A percentile compares a stretch with the other conserved stretches of the same genome.
These are phyloP conservation scores for Colletotrichum lini DNA, from an alignment of 2,329 filamentous ascomycete genomes.

Conservation along the genomic window DNA sequence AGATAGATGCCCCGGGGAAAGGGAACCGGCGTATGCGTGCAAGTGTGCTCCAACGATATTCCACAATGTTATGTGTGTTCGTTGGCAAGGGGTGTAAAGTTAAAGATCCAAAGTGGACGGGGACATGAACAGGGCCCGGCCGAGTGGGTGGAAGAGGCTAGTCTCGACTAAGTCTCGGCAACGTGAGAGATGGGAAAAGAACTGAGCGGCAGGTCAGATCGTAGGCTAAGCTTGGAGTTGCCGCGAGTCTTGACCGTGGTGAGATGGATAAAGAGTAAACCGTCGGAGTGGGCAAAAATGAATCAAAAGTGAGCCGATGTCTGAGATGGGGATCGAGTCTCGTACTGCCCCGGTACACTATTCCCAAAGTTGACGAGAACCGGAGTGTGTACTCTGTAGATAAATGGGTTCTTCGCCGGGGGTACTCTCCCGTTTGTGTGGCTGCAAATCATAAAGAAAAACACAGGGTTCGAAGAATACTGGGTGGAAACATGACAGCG, in stretches of 20 bases:
- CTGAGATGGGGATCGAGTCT: conserved; percentile 2
- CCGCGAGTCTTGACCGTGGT: conserved; percentile 1
- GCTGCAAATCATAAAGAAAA: background rate
- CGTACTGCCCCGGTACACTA: background rate
- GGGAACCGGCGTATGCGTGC: background rate
- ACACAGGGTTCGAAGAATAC: background rate
- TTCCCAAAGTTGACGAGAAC: conserved; percentile 1
- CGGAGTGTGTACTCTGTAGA: background rate
- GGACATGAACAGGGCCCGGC: conserved; percentile 21
- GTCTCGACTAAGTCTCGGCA: conserved; percentile 9
- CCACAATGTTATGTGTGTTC: conserved; percentile 5
- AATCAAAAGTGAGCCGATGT: conserved; percentile 10
- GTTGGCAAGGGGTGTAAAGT: conserved; percentile 23
- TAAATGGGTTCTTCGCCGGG: background rate
- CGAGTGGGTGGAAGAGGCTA: conserved; percentile 27
- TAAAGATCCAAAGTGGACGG: conserved; percentile 9
- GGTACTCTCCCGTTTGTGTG: background rate
- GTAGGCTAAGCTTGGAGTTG: conserved; percentile 1
- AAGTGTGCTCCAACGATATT: conserved; percentile 7
- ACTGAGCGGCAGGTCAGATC: background rate
- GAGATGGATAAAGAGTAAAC: background rate
- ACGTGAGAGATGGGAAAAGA: background rate
- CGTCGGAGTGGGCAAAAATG: background rate
- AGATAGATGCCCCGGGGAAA: background rate
- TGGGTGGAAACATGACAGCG: background rate